Evolutionary conservation across 2,329 filamentous ascomycete species (phyloP).

Genomic region (Sordariomycetes sp.): DNA sequence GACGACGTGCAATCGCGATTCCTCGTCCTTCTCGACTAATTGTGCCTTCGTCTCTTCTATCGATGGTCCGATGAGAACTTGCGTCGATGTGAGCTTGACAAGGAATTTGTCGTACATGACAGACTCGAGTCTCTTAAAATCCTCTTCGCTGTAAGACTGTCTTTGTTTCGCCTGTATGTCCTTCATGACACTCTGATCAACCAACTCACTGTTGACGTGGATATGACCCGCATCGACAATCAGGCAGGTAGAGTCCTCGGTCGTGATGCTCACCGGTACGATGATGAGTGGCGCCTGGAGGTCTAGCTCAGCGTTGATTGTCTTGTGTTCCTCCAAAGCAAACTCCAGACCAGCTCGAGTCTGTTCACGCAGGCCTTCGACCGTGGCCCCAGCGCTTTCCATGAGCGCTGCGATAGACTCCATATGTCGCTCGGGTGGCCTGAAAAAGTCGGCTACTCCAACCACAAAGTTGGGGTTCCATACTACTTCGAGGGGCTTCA

Average conservation of each 20-base stretch:
- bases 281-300: conserved; percentile 95
- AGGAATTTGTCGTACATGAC: conserved; percentile 98
- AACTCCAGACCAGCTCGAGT: conserved; percentile 94
- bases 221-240: conserved; percentile 96
- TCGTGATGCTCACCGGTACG: conserved; percentile 84
- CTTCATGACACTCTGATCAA: conserved; percentile 81
- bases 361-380: conserved; percentile 90
- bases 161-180: conserved; percentile 88
- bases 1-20: conserved; percentile 75
- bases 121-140: conserved; percentile 78
- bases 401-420: conserved; percentile 94
- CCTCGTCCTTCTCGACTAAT: conserved; percentile 57
- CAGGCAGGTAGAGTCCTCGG: conserved; percentile 71
- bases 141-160: conserved; percentile 77
- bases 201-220: conserved; percentile 86
- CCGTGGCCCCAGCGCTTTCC: conserved; percentile 90
- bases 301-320: conserved; percentile 91
- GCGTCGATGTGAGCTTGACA: conserved; percentile 86
- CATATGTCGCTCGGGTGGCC: conserved; percentile 94
- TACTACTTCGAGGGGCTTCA: conserved; percentile 93
- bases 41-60: conserved; percentile 85
- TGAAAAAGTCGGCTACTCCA: conserved; percentile 89
- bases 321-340: conserved; percentile 95
- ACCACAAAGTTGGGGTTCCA: conserved; percentile 94
- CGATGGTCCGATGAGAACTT: conserved; percentile 89